These are phyloP conservation scores for Hirsutella thompsonii DNA, from an alignment of 2,329 filamentous ascomycete species.

Conservation along the genomic window DNA sequence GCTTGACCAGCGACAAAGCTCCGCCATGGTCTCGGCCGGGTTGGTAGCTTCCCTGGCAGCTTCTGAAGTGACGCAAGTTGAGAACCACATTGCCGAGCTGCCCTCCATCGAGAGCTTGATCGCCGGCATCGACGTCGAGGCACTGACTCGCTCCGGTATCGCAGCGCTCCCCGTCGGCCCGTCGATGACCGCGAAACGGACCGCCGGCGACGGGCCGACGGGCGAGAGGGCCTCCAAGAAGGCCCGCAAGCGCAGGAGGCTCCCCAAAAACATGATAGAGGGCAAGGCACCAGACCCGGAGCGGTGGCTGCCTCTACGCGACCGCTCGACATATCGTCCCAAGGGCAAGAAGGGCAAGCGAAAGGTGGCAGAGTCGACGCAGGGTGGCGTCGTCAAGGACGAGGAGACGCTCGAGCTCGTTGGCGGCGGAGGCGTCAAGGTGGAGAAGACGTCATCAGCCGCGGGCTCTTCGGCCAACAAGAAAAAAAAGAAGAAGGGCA, in stretches of 20 bases:
- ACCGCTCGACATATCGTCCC: slow-evolving; percentile 77
- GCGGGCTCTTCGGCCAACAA: slow-evolving; percentile 21
- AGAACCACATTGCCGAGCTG: slow-evolving; percentile 41
- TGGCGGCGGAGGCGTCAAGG: slow-evolving; percentile 51
- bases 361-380: slow-evolving; percentile 64
- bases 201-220: slow-evolving; percentile 21
- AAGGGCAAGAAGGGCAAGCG: slow-evolving; percentile 90
- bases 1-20: slow-evolving; percentile 51
- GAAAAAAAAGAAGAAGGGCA: slow-evolving; percentile 40
- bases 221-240: slow-evolving; percentile 34
- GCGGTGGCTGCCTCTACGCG: slow-evolving; percentile 82
- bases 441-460: slow-evolving; percentile 43
- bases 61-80: slow-evolving; percentile 40
- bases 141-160: slow-evolving; percentile 55
- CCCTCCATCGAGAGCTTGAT: slow-evolving; percentile 51
- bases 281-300: slow-evolving; percentile 78
- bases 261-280: slow-evolving; percentile 64
- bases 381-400: slow-evolving; percentile 71
- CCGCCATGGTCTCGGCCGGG: slow-evolving; percentile 63
- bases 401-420: slow-evolving; percentile 54
- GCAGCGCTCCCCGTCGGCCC: slow-evolving; percentile 23
- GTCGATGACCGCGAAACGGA: slow-evolving; percentile 33
- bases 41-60: slow-evolving; percentile 73
- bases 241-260: slow-evolving; percentile 41
- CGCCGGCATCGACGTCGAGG: slow-evolving; percentile 43